Conservation (phyloP, 768 basidiomycete species). For the Leccinum arenicola region DNA sequence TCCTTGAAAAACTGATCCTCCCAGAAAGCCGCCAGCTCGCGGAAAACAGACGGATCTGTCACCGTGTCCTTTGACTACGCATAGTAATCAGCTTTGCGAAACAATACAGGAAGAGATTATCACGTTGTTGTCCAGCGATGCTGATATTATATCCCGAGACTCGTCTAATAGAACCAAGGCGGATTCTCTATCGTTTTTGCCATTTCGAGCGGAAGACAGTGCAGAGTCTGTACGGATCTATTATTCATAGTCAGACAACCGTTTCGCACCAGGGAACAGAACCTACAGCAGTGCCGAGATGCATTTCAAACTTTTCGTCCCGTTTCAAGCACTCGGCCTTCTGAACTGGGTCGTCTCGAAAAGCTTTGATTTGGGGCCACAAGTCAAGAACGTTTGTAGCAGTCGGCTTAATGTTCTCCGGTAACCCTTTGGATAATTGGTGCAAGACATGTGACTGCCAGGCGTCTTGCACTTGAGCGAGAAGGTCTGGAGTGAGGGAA, state of each 20-base stretch:
- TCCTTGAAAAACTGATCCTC: slow-evolving; percentile 88
- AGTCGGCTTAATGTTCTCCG: slow-evolving; percentile 43
- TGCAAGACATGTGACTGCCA: slow-evolving; percentile 65
- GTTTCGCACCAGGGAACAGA: slow-evolving; percentile 8
- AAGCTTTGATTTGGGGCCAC: slow-evolving; percentile 56
- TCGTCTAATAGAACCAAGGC: slow-evolving; percentile 65
- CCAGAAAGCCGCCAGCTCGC: slow-evolving; percentile 82
- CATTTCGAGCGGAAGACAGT: slow-evolving; percentile 47
- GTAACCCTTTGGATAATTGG: slow-evolving; percentile 64
- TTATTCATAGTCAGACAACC: slow-evolving; percentile 14
- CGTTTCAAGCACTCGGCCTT: slow-evolving; percentile 66
- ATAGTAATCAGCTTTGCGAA: slow-evolving; percentile 8
- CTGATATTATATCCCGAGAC: slow-evolving; percentile 73
- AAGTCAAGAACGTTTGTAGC: slow-evolving; percentile 47
- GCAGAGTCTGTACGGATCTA: slow-evolving; percentile 54
- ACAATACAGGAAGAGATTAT: slow-evolving; percentile 11
- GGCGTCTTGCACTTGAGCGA: slow-evolving; percentile 55
- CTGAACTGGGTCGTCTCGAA: slow-evolving; percentile 57
- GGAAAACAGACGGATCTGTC: slow-evolving; percentile 83
- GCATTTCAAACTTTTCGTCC: slow-evolving; percentile 93
- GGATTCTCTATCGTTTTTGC: slow-evolving; percentile 38
- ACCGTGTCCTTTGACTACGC: slow-evolving; percentile 73
- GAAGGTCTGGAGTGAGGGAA: slow-evolving; percentile 53
- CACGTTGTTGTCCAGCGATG: slow-evolving; percentile 74
- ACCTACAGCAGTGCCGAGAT: slow-evolving; percentile 75